Evolutionary conservation across 163 green algal species (phyloP).

Genomic region (Chloroidium sp.): DNA sequence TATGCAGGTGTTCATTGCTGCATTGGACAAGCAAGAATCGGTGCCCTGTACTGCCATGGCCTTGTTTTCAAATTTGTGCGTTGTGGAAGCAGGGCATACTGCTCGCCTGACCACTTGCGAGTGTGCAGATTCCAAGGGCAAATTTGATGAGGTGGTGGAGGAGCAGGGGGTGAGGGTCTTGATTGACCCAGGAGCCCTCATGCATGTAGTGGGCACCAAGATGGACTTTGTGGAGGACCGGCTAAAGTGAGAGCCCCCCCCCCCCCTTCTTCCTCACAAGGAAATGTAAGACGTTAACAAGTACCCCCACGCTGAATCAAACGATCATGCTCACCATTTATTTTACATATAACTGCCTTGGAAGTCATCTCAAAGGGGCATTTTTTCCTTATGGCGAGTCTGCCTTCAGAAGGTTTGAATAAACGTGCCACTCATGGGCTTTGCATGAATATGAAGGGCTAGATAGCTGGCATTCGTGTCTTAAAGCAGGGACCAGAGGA

Average conservation of each 20-base stretch:
- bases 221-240: constrained; percentile 93
- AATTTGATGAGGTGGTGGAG: constrained; percentile 95
- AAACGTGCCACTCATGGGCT: too few relatives aligned
- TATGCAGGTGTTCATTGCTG: constrained; percentile 58
- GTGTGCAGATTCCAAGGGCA: constrained; percentile 64
- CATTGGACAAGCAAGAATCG: not conserved
- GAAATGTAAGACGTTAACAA: too few relatives aligned
- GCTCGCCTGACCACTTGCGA: not conserved
- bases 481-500: too few relatives aligned
- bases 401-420: too few relatives aligned
- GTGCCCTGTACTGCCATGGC: not conserved
- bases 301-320: not conserved
- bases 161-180: constrained; percentile 69
- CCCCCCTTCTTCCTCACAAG: too few relatives aligned
- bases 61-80: too few relatives aligned
- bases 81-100: too few relatives aligned
- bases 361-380: too few relatives aligned
- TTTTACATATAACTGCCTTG: not conserved
- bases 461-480: too few relatives aligned
- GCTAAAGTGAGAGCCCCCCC: constrained; percentile 49
- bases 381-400: too few relatives aligned
- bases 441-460: too few relatives aligned
- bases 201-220: constrained; percentile 92
- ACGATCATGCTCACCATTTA: not conserved
- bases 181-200: constrained; percentile 89